Conservation (phyloP, 202 grass and related monocot species). For the Digitaria exilis region DNA sequence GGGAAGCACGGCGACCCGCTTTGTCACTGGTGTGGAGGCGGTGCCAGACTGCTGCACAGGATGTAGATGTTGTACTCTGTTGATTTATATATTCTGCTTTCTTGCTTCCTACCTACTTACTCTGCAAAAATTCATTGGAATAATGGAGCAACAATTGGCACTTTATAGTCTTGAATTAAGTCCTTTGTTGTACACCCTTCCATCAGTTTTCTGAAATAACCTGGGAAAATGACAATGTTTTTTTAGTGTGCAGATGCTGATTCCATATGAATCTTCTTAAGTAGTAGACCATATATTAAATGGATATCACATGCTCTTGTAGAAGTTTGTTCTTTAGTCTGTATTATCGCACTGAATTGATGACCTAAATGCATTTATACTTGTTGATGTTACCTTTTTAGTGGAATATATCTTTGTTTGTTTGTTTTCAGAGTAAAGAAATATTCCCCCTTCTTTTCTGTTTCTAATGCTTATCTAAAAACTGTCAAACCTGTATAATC, state of each 20-base stretch:
- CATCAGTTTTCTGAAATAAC: slow-evolving; percentile 16
- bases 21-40: not conserved
- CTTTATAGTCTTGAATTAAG: not conserved
- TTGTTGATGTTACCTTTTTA: slow-evolving; percentile 22
- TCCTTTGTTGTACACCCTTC: not conserved
- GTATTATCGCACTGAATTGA: not conserved
- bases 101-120: not conserved
- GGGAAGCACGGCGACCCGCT: not conserved
- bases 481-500: not conserved
- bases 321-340: not conserved
- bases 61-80: slow-evolving; percentile 3
- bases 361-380: slow-evolving; percentile 18
- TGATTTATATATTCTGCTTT: not conserved
- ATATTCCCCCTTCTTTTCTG: not conserved
- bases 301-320: slow-evolving; percentile 1
- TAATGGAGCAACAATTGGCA: not conserved
- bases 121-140: not conserved
- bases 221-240: not conserved
- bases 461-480: slow-evolving; percentile 6
- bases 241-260: not conserved
- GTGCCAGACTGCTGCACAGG: not conserved
- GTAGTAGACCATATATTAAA: not conserved
- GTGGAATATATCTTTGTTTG: slow-evolving; percentile 20
- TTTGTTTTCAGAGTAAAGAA: slow-evolving; percentile 8
- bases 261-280: slow-evolving; percentile 6